phyloP scores from a whole-genome alignment of 192 early-diverging fungal genomes.

The Coemansia sp. region DNA sequence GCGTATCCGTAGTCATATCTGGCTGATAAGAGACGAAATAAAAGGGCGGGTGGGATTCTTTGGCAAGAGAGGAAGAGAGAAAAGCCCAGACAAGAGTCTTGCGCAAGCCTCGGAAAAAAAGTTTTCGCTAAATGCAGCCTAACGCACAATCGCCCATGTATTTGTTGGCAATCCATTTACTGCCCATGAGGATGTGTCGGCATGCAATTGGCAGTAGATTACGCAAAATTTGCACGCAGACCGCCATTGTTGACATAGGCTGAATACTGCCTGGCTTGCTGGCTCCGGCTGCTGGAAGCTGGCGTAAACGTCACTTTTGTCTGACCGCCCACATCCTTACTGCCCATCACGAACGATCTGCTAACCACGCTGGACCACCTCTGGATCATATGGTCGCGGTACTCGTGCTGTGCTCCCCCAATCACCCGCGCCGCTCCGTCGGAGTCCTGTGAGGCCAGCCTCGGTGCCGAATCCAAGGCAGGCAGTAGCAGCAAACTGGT shows the following conservation, averaged over 20 bases:
- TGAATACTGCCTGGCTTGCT: background rate
- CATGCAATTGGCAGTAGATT: background rate
- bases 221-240: background rate
- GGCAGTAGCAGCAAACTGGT: constrained; percentile 29
- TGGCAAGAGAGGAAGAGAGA: background rate
- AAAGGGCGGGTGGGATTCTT: background rate
- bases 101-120: background rate
- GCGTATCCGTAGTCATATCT: constrained; percentile 18
- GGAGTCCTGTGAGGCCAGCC: background rate
- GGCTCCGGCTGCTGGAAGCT: background rate
- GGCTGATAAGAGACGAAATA: background rate
- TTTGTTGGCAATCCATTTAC: background rate
- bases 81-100: background rate
- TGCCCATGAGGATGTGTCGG: background rate
- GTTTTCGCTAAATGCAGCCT: background rate
- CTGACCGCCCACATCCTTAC: background rate
- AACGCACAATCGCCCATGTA: background rate
- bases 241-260: background rate
- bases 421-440: constrained; percentile 6
- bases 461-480: constrained; percentile 7
- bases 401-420: constrained; percentile 3
- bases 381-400: constrained; percentile 43
- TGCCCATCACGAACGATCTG: constrained; percentile 33
- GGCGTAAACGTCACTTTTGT: constrained; percentile 9
- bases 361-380: constrained; percentile 29